phyloP scores from a whole-genome alignment of 225 moss, liverwort and hornwort species.

The Polytrichum formosum region DNA sequence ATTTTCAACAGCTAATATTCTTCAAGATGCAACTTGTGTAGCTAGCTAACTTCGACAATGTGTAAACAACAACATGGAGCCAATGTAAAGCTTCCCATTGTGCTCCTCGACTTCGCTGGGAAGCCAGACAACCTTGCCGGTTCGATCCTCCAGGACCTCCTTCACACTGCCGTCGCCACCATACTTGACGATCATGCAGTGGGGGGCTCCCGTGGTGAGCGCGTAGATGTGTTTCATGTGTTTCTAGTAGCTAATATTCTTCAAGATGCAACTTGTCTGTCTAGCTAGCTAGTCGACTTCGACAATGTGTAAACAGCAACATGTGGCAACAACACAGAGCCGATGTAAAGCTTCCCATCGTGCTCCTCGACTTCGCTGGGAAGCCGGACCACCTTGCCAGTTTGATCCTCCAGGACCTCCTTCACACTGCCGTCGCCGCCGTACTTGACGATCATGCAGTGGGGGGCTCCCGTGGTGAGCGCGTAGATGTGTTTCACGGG shows the following conservation, averaged over 20 bases:
- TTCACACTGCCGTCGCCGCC: constrained; percentile 3
- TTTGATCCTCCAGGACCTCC: constrained; percentile 50
- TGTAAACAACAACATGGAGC: constrained; percentile 28
- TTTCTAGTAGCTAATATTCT: too few relatives aligned
- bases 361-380: constrained; percentile 61
- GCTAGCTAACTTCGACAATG: constrained; percentile 1
- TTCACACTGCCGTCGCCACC: not conserved
- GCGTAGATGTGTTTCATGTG: constrained; percentile 5
- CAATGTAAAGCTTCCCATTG: constrained; percentile 52
- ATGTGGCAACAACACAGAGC: constrained; percentile 51
- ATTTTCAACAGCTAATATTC: too few relatives aligned
- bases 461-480: constrained; percentile 31
- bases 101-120: constrained; percentile 58
- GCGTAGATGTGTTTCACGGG: constrained; percentile 6
- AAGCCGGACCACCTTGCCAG: constrained; percentile 31
- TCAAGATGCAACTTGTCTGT: too few relatives aligned
- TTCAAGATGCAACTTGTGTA: too few relatives aligned
- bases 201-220: constrained; percentile 27
- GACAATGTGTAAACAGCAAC: constrained; percentile 36
- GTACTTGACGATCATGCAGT: constrained; percentile 16
- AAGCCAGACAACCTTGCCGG: constrained; percentile 29
- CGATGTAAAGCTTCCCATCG: constrained; percentile 58
- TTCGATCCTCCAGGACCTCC: constrained; percentile 49
- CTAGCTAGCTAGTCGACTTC: too few relatives aligned
- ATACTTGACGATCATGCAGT: constrained; percentile 14